Base-by-base conservation (phyloP, 192 early-diverging fungal genomes). In the Podila clonocystis region DNA sequence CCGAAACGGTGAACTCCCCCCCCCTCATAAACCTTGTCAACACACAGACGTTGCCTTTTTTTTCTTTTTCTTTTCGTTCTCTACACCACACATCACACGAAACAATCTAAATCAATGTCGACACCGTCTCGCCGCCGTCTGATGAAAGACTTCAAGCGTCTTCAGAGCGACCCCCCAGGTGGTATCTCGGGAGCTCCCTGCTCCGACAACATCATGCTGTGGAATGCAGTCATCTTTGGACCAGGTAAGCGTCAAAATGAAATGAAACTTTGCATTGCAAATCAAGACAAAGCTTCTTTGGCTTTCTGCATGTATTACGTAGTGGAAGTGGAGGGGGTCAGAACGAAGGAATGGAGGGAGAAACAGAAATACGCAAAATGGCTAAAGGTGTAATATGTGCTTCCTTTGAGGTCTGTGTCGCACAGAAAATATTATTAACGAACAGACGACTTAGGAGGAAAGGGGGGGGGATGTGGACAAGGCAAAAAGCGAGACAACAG, bases 151-250 rank as follows among this genome's bases (percentile, higher is more conserved):
- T 98, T 98, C 75, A 99, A 99, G 75, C 83, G 96, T 33, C 88
- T 99, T 57, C 94, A 95, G 75, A 96, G 91, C 59, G 98, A 99
- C 78, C 94, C 98, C 22, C 95, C 96, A 31, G 95, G 91, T 67
- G 88, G 94, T 36, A 91, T 95, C 60, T 91, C 92, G 13, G 98
- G 97, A 22, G 93, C 96, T 0, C 98, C 98, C 17, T 95, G 94
- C 78, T 88, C 94, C 2, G 97, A 99, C 88, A 99, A 99, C 82
- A 98, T 99, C 68, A 93, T 98, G 88, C 67, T 95, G 52, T 98
- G 98, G 98, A 98, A 99, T 77, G 98, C 97, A 17, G 97, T 99
- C n/a, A 99, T 99, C 82, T 99, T 99, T 85, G 98, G 94, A 19
- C 93, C 94, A 45, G 89, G 88, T 88, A 84, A 83, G 76, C 62